Evolutionary conservation across 2,329 filamentous ascomycete species (phyloP).

Genomic region (Venturiaceae sp.): DNA sequence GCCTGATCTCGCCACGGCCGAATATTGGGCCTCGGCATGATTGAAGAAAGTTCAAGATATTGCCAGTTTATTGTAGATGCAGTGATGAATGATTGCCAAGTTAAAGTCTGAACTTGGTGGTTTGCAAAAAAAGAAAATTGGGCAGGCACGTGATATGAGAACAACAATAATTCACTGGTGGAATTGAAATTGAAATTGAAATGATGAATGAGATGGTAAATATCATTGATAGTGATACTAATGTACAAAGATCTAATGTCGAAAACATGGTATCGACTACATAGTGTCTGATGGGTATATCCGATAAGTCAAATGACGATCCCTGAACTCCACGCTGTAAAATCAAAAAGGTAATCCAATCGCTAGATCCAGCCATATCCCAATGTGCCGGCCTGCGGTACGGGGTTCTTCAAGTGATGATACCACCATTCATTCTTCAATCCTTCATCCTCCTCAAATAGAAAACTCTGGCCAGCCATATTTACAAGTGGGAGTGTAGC

Average conservation of each 20-base stretch:
- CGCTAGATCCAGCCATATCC: conserved; percentile 1
- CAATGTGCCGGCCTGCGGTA: not conserved
- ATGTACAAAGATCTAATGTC: not conserved
- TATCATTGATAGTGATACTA: not conserved
- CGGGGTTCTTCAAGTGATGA: conserved; percentile 24
- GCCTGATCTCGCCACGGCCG: not conserved
- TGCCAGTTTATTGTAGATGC: not conserved
- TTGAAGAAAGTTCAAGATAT: not conserved
- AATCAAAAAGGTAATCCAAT: not conserved
- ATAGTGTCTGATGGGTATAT: not conserved
- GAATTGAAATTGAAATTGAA: no score
- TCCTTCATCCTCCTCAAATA: conserved; percentile 25
- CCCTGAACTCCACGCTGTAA: not conserved
- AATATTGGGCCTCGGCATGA: conserved; percentile 4
- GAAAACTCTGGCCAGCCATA: conserved; percentile 30
- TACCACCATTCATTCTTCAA: conserved; percentile 31
- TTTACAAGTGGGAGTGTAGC: conserved; percentile 17
- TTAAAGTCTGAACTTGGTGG: not conserved
- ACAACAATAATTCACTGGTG: no score
- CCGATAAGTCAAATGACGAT: not conserved
- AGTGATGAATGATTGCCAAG: not conserved
- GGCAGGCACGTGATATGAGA: not conserved
- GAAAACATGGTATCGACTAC: not conserved
- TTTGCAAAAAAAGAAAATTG: no score
- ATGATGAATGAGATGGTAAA: not conserved